Evolutionary conservation across 2,329 filamentous ascomycete genomes (phyloP), one percentile per base, ranked within the genome.

Genomic region (Aureobasidium sp.): DNA sequence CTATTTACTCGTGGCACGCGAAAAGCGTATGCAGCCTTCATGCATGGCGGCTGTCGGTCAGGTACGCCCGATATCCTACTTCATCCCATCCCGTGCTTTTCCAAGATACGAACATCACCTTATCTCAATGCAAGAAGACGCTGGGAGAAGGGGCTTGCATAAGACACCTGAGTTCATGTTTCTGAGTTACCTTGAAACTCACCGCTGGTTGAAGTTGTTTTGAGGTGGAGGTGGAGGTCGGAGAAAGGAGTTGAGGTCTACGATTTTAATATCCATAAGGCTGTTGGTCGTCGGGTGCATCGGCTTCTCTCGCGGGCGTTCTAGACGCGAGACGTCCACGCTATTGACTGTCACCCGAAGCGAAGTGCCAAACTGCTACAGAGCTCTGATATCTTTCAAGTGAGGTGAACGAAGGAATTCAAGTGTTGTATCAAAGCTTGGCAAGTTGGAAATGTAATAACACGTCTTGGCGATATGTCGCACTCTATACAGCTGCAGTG

Each of bases 11-110:
- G 55, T 58, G 55, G 55, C 55, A 58, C 55, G 13, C 7, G 29
- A 31, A 33, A 33, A 58, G n/a, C 36, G 10, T 23, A 25, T 59
- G 55, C 55, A 59, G 13, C 11, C 31, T 29, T 59, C 42, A 59
- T 59, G 55, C 55, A 59, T n/a, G 42, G 55, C 55, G 55, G 55
- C 55, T 59, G 42, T 59, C 54, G 54, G 38, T 58, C 42, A 47
- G 29, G 55, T 7, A 13, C 27, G 47, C 55, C 55, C 42, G 42
- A 33, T n/a, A 45, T 25, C 40, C 4, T 23, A 16, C n/a, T 6
- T 18, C 38, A 8, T 31, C 36, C 11, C 54, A 31, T 23, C 43
- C 42, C 55, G 45, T 59, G 42, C 42, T 36, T 47, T 59, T 20
- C 29, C 27, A 47, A 18, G 42, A 36, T 47, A 33, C 29, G 25